Evolutionary conservation across 2,329 filamentous ascomycete species (phyloP), one percentile per base, ranked within the genome.

Genomic region (Talaromyces sp.): DNA sequence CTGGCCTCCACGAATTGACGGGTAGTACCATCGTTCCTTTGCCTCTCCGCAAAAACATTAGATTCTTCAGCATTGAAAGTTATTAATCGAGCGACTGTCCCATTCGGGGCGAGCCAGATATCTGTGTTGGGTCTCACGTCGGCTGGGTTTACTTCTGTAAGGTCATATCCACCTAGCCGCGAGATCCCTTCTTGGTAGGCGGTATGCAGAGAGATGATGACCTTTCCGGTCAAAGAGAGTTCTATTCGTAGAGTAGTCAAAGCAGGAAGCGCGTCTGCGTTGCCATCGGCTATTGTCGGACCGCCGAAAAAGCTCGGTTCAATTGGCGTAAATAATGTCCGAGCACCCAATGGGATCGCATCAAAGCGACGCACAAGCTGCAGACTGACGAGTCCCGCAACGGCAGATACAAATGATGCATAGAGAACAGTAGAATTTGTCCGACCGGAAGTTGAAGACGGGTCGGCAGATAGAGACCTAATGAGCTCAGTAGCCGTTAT

Each of bases 71-170:
- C 60, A 44, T 69, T 69, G 4, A 67, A 63, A 8, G 70, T 64
- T 53, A 75, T 68, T 44, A 77, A 67, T 55, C 73, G 68, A 42
- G 73, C 73, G 60, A 77, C 68, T 5, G 73, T 73, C 14, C 74
- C 76, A 55, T 71, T 76, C 12, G 76, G 76, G 36, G 73, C 73
- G 34, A 79, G 67, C 76, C 76, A 79, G 31, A 79, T 61, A 65
- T 78, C 74, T 4, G 64, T 68, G 12, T 71, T 72, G 23, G 68
- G 65, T n/a, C 67, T 64, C 27, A 65, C 55, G 27, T 67, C 58
- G 5, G 57, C 51, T 28, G 68, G 18, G 42, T 68, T 66, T 18
- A 64, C 27, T 33, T 62, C 62, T 18, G 67, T 61, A 50, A 66
- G 62, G 8, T 63, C 62, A 42, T 68, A 67, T 18, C 63, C 66